Conservation (phyloP, 306 rosid genomes). For the Gillenia trifoliata region DNA sequence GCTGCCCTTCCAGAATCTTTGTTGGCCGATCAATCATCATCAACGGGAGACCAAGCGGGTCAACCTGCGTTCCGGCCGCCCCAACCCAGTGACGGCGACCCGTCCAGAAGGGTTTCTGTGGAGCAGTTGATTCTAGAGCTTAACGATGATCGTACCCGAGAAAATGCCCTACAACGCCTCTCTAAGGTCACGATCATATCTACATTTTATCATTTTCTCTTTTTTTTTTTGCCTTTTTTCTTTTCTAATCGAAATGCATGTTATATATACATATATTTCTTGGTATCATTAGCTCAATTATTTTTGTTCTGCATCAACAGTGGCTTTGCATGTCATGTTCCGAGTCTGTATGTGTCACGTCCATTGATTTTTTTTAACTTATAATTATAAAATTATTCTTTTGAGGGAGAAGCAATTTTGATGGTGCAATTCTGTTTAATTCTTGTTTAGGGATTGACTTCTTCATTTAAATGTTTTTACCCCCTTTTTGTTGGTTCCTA, state of each 20-base stretch:
- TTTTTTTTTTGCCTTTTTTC: neutral
- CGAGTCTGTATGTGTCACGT: neutral
- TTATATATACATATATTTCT: neutral
- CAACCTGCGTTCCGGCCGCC: neutral
- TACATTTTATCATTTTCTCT: neutral
- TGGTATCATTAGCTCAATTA: neutral
- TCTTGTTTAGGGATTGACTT: too few species aligned
- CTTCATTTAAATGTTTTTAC: too few species aligned
- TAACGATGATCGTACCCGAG: slow-evolving; percentile 14
- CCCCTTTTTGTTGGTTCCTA: too few species aligned
- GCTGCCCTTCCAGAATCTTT: slow-evolving; percentile 9
- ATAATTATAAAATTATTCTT: too few species aligned
- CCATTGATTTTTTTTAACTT: neutral
- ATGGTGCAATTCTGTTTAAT: too few species aligned
- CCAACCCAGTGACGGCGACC: neutral
- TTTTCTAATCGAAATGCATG: neutral
- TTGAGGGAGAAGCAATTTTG: neutral
- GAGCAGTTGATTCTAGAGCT: slow-evolving; percentile 17
- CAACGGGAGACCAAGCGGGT: neutral
- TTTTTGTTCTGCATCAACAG: neutral
- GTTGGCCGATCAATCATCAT: neutral
- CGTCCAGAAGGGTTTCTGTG: neutral
- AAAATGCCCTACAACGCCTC: slow-evolving; percentile 22
- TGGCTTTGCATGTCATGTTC: neutral
- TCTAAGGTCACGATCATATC: slow-evolving; percentile 11